Evolutionary conservation across 495 filamentous ascomycete genomes (phyloP).

Genomic region (Penicillium silybi): DNA sequence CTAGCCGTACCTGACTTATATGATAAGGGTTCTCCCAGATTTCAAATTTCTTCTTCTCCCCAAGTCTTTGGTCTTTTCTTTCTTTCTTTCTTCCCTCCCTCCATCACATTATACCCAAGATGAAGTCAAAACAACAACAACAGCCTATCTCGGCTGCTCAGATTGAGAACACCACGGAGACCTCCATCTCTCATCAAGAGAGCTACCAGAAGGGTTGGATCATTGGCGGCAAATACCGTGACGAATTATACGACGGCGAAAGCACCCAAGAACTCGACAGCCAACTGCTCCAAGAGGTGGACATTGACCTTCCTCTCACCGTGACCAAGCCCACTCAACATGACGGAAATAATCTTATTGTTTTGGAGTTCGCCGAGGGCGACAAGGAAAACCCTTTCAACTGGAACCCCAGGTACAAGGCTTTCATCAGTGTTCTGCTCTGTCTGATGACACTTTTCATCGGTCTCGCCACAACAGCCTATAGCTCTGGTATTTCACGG

Average conservation of each 20-base stretch:
- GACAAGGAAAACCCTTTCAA: conserved; percentile 48
- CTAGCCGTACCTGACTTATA: conserved; percentile 7
- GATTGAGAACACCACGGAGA: conserved; percentile 21
- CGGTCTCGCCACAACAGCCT: conserved; percentile 46
- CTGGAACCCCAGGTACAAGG: conserved; percentile 34
- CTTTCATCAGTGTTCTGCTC: conserved; percentile 39
- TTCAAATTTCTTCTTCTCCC: neutral
- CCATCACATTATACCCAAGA: conserved; percentile 4
- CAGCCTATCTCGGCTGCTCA: conserved; percentile 26
- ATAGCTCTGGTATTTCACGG: conserved; percentile 37
- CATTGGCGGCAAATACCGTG: conserved; percentile 33
- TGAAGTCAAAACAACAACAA: conserved; percentile 19
- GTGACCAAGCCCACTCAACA: conserved; percentile 25
- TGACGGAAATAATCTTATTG: conserved; percentile 30
- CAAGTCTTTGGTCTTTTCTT: neutral
- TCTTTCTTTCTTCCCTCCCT: neutral
- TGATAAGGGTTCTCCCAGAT: neutral
- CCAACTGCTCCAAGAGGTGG: conserved; percentile 33
- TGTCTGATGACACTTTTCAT: conserved; percentile 48
- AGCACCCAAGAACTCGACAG: conserved; percentile 19
- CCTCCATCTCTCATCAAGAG: neutral
- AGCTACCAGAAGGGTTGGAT: conserved; percentile 24
- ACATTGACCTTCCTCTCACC: conserved; percentile 41
- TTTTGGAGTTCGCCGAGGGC: conserved; percentile 35
- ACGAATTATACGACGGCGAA: conserved; percentile 13